Evolutionary conservation across 2,329 filamentous ascomycete species (phyloP).

Genomic region (Hypoxylon sp.): DNA sequence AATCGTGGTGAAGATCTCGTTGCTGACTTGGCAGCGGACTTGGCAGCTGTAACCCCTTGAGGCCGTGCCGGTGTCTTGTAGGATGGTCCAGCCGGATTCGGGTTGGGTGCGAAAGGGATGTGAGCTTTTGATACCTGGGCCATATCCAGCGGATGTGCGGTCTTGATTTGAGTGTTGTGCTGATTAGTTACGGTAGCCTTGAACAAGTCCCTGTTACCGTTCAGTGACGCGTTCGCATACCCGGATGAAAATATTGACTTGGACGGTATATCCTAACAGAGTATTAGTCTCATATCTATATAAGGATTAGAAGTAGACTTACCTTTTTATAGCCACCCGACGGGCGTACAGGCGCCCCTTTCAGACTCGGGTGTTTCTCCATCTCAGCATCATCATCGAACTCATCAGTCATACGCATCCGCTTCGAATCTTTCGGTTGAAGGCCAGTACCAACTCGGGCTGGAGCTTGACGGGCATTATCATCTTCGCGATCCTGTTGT

Average conservation of each 20-base stretch:
- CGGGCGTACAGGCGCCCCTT: slow-evolving; percentile 87
- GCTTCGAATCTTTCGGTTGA: slow-evolving; percentile 81
- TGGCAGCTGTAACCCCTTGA: slow-evolving; percentile 61
- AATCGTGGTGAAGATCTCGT: slow-evolving; percentile 84
- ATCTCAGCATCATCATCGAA: slow-evolving; percentile 75
- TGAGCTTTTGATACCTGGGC: slow-evolving; percentile 89
- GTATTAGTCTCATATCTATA: slow-evolving; percentile 54
- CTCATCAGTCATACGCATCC: slow-evolving; percentile 82
- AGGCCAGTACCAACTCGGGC: slow-evolving; percentile 72
- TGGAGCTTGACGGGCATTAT: slow-evolving; percentile 64
- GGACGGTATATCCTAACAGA: slow-evolving; percentile 68
- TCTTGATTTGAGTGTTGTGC: slow-evolving; percentile 74
- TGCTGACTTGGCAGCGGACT: slow-evolving; percentile 73
- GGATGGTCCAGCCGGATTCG: slow-evolving; percentile 67
- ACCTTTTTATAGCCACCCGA: slow-evolving; percentile 81
- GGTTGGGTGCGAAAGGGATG: slow-evolving; percentile 87
- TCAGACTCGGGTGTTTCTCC: slow-evolving; percentile 75
- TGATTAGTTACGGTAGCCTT: slow-evolving; percentile 77
- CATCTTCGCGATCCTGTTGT: slow-evolving; percentile 74
- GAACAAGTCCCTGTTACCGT: slow-evolving; percentile 71
- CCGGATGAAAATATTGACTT: slow-evolving; percentile 74
- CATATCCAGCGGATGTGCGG: slow-evolving; percentile 82
- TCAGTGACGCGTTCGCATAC: slow-evolving; percentile 72
- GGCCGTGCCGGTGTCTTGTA: slow-evolving; percentile 80
- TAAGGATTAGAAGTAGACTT: slow-evolving; percentile 49